Base-by-base conservation (phyloP, 257 asterid genomes). In the Nyctanthes arbortristis region DNA sequence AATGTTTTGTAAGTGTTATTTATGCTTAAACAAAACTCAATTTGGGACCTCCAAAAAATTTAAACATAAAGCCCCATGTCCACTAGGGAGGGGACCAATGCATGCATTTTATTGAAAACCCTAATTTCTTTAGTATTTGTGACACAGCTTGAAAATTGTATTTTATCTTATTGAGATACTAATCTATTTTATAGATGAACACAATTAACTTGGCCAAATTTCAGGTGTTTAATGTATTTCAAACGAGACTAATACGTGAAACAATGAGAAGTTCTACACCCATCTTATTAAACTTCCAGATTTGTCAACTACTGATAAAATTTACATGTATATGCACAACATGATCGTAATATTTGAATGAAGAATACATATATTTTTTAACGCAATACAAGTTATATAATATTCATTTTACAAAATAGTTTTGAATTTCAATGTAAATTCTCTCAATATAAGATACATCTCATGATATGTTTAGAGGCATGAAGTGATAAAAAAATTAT, bases 11-110 rank as follows among this genome's bases (percentile, higher is more conserved):
- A 30, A 49, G 11, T 52, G 3, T 52, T 9, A 20, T 52, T 6
- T 2, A 35, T 5, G 22, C 30, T 52, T 52, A 2, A 52, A n/a
- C 1, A 52, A 52, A 52, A 20, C 24, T 8, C 30, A 52, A 52
- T 22, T 52, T 52, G 59, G 59, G 30, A 52, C 58, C 29, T 22
- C 58, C 29, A 52, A 52, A 8, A 43, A 43, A 8, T 4, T 16
- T 0, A 39, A 43, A 43, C 36, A 16, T 7, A 70, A 1, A 8
- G 7, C 9, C 18, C 47, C 27, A 33, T 75, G 80, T 59, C 63
- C 40, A 71, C 61, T 45, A 39, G 71, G 68, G 61, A 25, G 70
- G 77, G 71, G 43, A 60, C 79, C 74, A 56, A 71, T 68, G 27
- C 56, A 18, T 47, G n/a, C 3, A 20, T 18, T 16, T 47, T 47